Evolutionary conservation across 2,329 filamentous ascomycete genomes (phyloP).

Genomic region (Colletotrichum cordylinicola): DNA sequence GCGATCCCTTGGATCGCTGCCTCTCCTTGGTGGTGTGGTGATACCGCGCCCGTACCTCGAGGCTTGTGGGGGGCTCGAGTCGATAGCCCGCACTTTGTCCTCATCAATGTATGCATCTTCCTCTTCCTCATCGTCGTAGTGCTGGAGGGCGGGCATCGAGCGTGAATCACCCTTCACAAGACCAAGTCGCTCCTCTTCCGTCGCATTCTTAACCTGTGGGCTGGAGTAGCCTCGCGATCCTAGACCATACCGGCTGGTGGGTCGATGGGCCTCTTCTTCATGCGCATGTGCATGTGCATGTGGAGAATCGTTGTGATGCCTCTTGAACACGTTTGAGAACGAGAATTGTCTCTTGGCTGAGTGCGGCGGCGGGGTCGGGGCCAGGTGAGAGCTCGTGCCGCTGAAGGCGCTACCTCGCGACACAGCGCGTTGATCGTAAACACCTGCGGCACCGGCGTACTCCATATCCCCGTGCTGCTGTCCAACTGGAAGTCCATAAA

Average conservation of each 20-base stretch:
- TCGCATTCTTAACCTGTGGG: constrained; percentile 57
- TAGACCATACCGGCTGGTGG: constrained; percentile 25
- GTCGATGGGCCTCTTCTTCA: constrained; percentile 28
- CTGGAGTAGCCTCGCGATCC: constrained; percentile 45
- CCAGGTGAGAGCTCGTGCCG: constrained; percentile 44
- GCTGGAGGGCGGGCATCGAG: constrained; percentile 37
- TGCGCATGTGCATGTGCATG: background rate
- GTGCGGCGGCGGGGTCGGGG: constrained; percentile 68
- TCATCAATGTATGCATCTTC: constrained; percentile 33
- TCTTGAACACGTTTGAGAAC: constrained; percentile 84
- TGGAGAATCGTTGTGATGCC: constrained; percentile 49
- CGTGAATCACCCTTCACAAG: constrained; percentile 77
- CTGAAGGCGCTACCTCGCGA: constrained; percentile 46
- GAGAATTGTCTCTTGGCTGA: constrained; percentile 82
- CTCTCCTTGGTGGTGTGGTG: constrained; percentile 40
- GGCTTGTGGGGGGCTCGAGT: constrained; percentile 23
- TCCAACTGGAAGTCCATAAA: constrained; percentile 50
- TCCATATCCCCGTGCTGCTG: constrained; percentile 48
- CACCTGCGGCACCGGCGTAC: constrained; percentile 53
- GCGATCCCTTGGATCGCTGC: constrained; percentile 28
- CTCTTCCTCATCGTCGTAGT: constrained; percentile 40
- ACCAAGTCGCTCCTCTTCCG: constrained; percentile 83
- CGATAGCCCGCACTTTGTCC: constrained; percentile 24
- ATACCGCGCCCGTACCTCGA: constrained; percentile 48
- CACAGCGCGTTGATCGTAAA: constrained; percentile 34